Base-by-base conservation (phyloP, 1,284 basidiomycete genomes). In the Cryptococcus sp. region DNA sequence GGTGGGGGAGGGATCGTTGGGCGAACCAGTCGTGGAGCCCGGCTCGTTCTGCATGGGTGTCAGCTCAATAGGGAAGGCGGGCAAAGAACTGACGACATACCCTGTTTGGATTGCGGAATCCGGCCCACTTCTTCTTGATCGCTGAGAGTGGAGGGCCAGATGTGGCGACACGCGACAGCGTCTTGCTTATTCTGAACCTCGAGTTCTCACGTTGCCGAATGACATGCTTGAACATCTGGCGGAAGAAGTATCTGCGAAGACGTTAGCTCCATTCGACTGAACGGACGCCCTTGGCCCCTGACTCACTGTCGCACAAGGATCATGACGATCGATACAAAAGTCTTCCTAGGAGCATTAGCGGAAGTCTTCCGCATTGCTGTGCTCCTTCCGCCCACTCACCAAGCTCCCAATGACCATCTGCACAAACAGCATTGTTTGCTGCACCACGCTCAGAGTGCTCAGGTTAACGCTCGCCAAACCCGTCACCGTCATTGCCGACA, bases 141-240 rank as follows among this genome's bases (percentile, higher is more conserved):
- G 66, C 64, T 15, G 61, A 59, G 5, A 68, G 56, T 16, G 63
- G 62, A 21, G 62, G 67, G 2, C 60, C 63, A 8, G 55, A 43
- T 2, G 63, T 56, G 1, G 65, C 65, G 6, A 73, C 61, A 12
- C 58, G 47, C 0, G 73, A 68, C 20, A 76, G 55, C 0, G 70
- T 73, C 50, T 66, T 62, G 18, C 64, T 50, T 5, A 75, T 38
- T 36, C 54, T 63, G 50, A 71, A 70, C n/a, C 50, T 49, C 43
- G 58, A 54, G 7, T 56, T 48, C 73, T 62, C 82, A 79, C 20
- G 81, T 39, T 70, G 79, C 57, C 82, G 79, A 46, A 91, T 78
- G 50, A 90, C 82, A 69, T 87, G 79, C 55, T 83, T 79, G 68
- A 91, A 90, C 66, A 84, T 85, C 64, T 80, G 81, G 2, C 84